Conservation (phyloP, 768 basidiomycete species). For the Termitomyces sp. region DNA sequence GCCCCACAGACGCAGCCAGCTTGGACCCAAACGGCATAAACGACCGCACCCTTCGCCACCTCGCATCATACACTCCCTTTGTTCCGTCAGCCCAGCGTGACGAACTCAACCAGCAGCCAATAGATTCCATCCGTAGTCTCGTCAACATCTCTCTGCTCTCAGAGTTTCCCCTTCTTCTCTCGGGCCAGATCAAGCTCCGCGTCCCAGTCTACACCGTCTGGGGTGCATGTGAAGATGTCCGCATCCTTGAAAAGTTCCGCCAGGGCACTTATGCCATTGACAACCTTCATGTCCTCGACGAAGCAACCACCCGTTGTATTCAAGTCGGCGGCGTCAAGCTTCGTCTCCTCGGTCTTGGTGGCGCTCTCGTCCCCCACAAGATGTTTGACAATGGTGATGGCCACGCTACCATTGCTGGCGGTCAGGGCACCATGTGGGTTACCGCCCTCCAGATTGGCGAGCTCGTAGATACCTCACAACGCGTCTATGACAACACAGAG, state of each 20-base stretch:
- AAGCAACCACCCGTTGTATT: conserved; percentile 89
- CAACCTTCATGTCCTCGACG: conserved; percentile 91
- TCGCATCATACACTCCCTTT: conserved; percentile 94
- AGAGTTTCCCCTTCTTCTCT: conserved; percentile 89
- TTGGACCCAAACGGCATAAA: conserved; percentile 72
- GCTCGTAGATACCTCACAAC: conserved; percentile 94
- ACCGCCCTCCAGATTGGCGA: conserved; percentile 97
- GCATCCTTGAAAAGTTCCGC: conserved; percentile 91
- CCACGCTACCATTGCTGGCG: conserved; percentile 94
- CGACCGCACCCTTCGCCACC: conserved; percentile 93
- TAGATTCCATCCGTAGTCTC: conserved; percentile 70
- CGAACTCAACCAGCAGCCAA: conserved; percentile 68
- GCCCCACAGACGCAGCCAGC: conserved; percentile 61
- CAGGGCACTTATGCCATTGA: conserved; percentile 76
- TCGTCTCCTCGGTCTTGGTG: conserved; percentile 92
- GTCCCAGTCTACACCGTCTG: conserved; percentile 96
- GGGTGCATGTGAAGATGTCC: conserved; percentile 96
- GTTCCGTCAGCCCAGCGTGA: conserved; percentile 80
- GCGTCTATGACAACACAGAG: conserved; percentile 89
- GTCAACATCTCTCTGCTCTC: conserved; percentile 79
- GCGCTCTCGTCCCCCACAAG: conserved; percentile 93
- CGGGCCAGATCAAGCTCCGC: conserved; percentile 85
- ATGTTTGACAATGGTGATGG: conserved; percentile 95
- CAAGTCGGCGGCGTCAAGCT: conserved; percentile 93
- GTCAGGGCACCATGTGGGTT: conserved; percentile 98